These are phyloP conservation scores for Colletotrichum tabaci DNA, from an alignment of 2,329 filamentous ascomycete species.

Conservation along the genomic window DNA sequence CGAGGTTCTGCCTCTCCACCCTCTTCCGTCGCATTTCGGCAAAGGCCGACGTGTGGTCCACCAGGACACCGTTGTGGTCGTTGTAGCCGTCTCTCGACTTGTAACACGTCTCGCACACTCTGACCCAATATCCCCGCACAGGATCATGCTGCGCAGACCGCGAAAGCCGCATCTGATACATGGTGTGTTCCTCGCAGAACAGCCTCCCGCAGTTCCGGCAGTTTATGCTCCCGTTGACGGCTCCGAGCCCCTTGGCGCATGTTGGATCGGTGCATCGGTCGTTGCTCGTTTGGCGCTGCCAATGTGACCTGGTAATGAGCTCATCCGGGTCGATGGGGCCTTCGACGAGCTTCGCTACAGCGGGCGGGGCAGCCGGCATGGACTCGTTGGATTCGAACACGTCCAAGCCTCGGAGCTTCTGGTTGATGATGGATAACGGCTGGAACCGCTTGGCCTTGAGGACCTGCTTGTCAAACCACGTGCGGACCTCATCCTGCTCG, in stretches of 20 bases:
- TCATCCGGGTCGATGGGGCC: constrained; percentile 83
- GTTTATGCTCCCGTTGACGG: constrained; percentile 88
- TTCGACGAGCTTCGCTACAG: constrained; percentile 59
- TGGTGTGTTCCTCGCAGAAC: constrained; percentile 97
- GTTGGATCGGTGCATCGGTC: constrained; percentile 90
- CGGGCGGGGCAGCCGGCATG: constrained; percentile 48
- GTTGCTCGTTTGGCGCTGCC: constrained; percentile 82
- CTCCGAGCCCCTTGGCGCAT: constrained; percentile 85
- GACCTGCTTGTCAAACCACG: constrained; percentile 97
- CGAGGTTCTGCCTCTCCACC: constrained; percentile 88
- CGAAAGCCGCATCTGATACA: constrained; percentile 99
- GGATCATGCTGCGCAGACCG: constrained; percentile 91
- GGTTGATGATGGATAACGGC: constrained; percentile 90
- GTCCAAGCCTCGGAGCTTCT: constrained; percentile 92
- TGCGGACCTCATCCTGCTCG: constrained; percentile 94
- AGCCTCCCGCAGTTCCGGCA: constrained; percentile 93
- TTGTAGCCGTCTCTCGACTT: constrained; percentile 97
- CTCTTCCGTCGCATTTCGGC: constrained; percentile 78
- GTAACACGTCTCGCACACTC: constrained; percentile 99
- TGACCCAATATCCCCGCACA: constrained; percentile 89
- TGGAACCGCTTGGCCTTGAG: constrained; percentile 94
- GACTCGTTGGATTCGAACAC: constrained; percentile 94
- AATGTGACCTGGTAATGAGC: constrained; percentile 88
- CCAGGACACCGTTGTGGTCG: constrained; percentile 81
- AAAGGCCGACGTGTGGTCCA: constrained; percentile 83